Base-by-base conservation (phyloP, 1,284 basidiomycete species). In the Moniliophthora roreri region DNA sequence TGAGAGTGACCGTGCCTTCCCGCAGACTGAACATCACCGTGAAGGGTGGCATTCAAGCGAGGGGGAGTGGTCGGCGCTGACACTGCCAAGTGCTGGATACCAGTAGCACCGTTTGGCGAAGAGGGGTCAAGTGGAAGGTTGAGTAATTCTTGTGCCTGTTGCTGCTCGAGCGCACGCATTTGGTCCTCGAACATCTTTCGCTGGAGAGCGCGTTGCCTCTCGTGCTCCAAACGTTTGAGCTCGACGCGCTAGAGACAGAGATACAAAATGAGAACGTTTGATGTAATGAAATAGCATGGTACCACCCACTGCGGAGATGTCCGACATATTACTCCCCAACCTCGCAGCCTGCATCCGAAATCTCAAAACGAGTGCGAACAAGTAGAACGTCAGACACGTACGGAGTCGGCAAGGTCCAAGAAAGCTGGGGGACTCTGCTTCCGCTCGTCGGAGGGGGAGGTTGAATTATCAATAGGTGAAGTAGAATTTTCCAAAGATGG, bases 161-260 rank as follows among this genome's bases (percentile, higher is more conserved):
- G 89, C 62, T 92, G 90, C 71, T 97, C 95, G 56, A 97, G 81
- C 59, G 81, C 86, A 51, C 87, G 85, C 89, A 96, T 95, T 72
- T 96, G 92, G 62, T 95, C 91, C 70, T 95, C 95, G 67, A 97
- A 96, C 63, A 91, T 74, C 70, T 87, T 90, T 65, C 93, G 86
- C 69, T 96, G 94, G 52, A 91, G 71, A 42, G 75, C 74, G 60
- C 93, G 90, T 72, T 93, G 91, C 52, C 89, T 82, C 70, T 95
- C 92, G 67, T 96, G 92, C 69, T 95, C 92, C 60, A 91, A 74
- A 63, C 93, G 89, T 70, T 95, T 96, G 65, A 93, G 78, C 69
- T 95, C 91, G 58, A 95, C 85, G 60, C 90, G 89, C 90, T 95
- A 26, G 26, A 37, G 35, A 35, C 54, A 40, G 52, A 53, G 32